Base-by-base conservation (phyloP, 1,139 yeast genomes). In the Nakaseomyces nivariensis region DNA sequence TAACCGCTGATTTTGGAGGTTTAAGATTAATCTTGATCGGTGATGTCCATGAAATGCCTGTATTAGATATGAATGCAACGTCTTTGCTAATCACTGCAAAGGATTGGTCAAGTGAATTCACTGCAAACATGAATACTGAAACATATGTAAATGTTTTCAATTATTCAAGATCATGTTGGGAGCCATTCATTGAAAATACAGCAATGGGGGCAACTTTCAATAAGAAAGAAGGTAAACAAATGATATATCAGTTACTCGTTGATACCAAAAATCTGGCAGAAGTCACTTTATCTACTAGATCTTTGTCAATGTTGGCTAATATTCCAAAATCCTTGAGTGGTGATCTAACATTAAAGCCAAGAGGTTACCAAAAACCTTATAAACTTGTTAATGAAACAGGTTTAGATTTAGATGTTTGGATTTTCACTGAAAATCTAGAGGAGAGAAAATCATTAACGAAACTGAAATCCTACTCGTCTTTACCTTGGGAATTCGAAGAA, bases 141-240 rank as follows among this genome's bases (percentile, higher is more conserved):
- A 77, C 89, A 0, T 80, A 73, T 56, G 77, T 85, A 10, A 92
- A 90, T 64, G 81, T 90, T 26, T 92, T 85, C 72, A 92, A 92
- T 64, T 90, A 90, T 63, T 79, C 97, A 0, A 81, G 88, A 57
- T 89, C 97, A 0, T 80, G 94, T 0, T 94, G 99, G 99, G 98
- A 94, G 59, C 97, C 98, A 0, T 71, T 94, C 45, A 67, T 92
- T 47, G 98, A 94, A 59, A 82, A 92, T 0, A 86, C 96, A 87
- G 85, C 90, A 9, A 72, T 92, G 49, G 82, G 89, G 0, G 67
- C 89, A 17, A 89, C 86, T 63, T 79, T 85, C 1, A 73, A 85
- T 0, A 77, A 75, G 54, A 69, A 70, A 3, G 56, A 57, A 44
- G 56, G 67, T 6, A 76, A 80, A 0, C 74, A 76, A 9, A 66